phyloP scores from a whole-genome alignment of 23 red algal species.

The Gracilaria vermiculophylla region DNA sequence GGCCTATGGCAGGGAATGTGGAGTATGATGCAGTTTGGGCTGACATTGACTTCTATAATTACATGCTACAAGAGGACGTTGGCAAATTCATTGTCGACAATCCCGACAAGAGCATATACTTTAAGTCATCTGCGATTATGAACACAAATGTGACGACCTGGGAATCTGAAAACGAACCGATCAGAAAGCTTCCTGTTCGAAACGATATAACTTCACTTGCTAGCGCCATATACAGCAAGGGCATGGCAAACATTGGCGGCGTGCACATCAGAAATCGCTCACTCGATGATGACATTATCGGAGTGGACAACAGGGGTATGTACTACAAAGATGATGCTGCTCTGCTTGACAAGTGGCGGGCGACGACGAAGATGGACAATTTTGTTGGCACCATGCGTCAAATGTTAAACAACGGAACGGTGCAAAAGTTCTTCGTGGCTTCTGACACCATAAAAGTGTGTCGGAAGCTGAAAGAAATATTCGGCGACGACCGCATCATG shows the following conservation, averaged over 20 bases:
- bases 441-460: conserved; percentile 58
- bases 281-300: conserved; percentile 50
- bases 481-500: conserved; percentile 40
- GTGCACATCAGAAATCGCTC: conserved; percentile 74
- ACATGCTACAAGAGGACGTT: conserved; percentile 60
- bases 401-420: conserved; percentile 47
- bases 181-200: conserved; percentile 40
- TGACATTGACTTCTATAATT: conserved; percentile 68
- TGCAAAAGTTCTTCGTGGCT: conserved; percentile 67
- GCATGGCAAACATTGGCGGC: conserved; percentile 34
- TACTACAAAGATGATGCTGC: conserved; percentile 51
- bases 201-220: conserved; percentile 8
- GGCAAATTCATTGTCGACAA: conserved; percentile 58
- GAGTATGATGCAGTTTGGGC: conserved; percentile 68
- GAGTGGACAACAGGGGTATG: conserved; percentile 28
- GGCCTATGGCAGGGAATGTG: conserved; percentile 37
- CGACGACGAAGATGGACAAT: conserved; percentile 29
- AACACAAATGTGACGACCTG: conserved; percentile 64
- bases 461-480: conserved; percentile 23
- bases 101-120: conserved; percentile 65
- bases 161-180: conserved; percentile 71
- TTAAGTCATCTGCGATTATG: conserved; percentile 69
- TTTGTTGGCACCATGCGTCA: conserved; percentile 42
- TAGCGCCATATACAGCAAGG: not conserved
- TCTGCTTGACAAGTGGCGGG: conserved; percentile 63